Evolutionary conservation across 1,284 basidiomycete genomes (phyloP).

Genomic region (Schizophyllum commune): DNA sequence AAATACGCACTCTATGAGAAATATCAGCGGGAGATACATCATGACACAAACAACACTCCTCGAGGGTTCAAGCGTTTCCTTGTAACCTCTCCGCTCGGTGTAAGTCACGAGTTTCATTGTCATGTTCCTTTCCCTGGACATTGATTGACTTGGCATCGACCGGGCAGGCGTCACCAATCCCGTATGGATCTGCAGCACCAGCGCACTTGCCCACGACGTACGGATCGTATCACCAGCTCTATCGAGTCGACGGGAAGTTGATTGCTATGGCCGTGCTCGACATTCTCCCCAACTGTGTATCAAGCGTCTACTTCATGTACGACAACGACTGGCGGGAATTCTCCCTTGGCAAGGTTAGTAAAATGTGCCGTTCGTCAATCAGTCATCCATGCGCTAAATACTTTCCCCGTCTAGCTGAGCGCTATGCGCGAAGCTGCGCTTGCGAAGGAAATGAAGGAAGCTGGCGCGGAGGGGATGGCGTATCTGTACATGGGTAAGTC

Average conservation of each 20-base stretch:
- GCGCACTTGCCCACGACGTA: conserved; percentile 62
- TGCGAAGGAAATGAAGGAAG: conserved; percentile 62
- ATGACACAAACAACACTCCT: conserved; percentile 49
- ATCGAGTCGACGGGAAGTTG: conserved; percentile 73
- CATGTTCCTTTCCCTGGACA: background rate
- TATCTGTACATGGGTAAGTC: conserved; percentile 79
- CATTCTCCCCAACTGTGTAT: conserved; percentile 84
- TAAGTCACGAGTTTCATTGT: conserved; percentile 25
- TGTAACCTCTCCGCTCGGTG: conserved; percentile 70
- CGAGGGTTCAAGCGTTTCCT: conserved; percentile 67
- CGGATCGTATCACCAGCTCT: conserved; percentile 84
- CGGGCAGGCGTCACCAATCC: conserved; percentile 45
- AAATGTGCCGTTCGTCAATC: background rate
- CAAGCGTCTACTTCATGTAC: conserved; percentile 96
- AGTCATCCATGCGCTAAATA: conserved; percentile 4
- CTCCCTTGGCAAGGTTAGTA: conserved; percentile 74
- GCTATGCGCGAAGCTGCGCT: conserved; percentile 76
- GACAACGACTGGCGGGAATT: conserved; percentile 69
- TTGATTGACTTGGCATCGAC: background rate
- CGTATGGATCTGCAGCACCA: conserved; percentile 42
- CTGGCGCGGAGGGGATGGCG: conserved; percentile 55
- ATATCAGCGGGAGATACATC: conserved; percentile 76
- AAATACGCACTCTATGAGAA: conserved; percentile 72
- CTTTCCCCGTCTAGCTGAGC: conserved; percentile 48
- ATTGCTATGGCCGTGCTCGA: conserved; percentile 90